Evolutionary conservation across 306 rosid genomes (phyloP).

Genomic region (Cicer judaicum): DNA sequence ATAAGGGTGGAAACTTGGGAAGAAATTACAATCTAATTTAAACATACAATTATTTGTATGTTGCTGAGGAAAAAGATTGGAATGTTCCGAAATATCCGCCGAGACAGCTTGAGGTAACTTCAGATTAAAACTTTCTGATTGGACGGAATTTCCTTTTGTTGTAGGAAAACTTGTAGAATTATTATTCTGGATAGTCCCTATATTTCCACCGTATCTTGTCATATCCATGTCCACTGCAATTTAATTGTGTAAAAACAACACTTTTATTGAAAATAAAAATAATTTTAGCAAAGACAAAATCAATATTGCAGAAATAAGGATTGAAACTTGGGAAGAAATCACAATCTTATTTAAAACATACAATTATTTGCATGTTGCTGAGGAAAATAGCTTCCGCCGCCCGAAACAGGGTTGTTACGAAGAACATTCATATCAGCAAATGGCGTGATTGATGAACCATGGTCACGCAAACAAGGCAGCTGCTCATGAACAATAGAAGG

Average conservation of each 20-base stretch:
- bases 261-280: too few species aligned
- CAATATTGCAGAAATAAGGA: neutral
- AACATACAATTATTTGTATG: too few species aligned
- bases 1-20: neutral
- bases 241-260: too few species aligned
- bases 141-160: neutral
- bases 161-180: neutral
- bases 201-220: neutral
- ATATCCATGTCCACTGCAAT: too few species aligned
- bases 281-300: neutral
- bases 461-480: constrained; percentile 33
- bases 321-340: neutral
- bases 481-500: constrained; percentile 13
- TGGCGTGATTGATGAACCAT: constrained; percentile 33
- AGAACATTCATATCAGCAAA: constrained; percentile 33
- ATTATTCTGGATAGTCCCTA: neutral
- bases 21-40: neutral
- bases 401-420: constrained; percentile 22
- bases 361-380: constrained; percentile 44
- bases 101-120: constrained; percentile 21
- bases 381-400: constrained; percentile 27
- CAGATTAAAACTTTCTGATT: constrained; percentile 14
- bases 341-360: constrained; percentile 11
- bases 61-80: neutral
- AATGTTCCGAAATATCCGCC: constrained; percentile 20